Evolutionary conservation across 306 rosid species (phyloP), one percentile per base, ranked within the genome.

Genomic region (Myrica gale): DNA sequence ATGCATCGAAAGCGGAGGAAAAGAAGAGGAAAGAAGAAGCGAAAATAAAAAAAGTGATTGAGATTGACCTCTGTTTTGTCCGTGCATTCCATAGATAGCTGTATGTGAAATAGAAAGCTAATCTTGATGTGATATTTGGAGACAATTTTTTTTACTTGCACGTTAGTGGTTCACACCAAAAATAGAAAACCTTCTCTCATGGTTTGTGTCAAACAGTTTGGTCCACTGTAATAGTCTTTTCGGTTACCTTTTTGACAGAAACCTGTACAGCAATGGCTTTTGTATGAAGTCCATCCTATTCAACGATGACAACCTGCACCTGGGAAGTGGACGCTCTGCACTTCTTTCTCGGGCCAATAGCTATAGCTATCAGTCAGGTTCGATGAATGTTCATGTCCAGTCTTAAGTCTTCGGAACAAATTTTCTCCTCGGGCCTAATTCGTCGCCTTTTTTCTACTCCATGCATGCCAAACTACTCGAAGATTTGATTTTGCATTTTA

Each of bases 321-420:
- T 54, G 66, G 75, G 23, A 20, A 73, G 41, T 60, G 93, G 73
- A 76, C 72, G 68, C 82, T 67, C 43, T 79, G 9, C 88, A 20
- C 47, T 62, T 73, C 84, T 86, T n/a, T 51, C 53, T 72, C 83
- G 76, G 26, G 70, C 77, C 66, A 51, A 69, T 56, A 20, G 72
- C 80, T 44, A 78, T 82, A 37, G 79, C 80, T 67, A 82, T 76
- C 82, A 81, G 42, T 47, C 79, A 87, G 94, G 97, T 91, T 87
- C 66, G 80, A 74, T 82, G 37, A 42, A 53, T 84, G 73, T 82
- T 68, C 61, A 48, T 68, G 7, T 63, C 58, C 80, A 32, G 58
- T 21, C 42, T 39, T 43, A 37, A 32, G 42, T 73, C 37, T 61
- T n/a, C 21, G 52, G 72, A 66, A 69, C 82, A 68, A 5, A 23